Evolutionary conservation across 768 basidiomycete genomes (phyloP).

Genomic region (Xerocomellus chrysenteron): DNA sequence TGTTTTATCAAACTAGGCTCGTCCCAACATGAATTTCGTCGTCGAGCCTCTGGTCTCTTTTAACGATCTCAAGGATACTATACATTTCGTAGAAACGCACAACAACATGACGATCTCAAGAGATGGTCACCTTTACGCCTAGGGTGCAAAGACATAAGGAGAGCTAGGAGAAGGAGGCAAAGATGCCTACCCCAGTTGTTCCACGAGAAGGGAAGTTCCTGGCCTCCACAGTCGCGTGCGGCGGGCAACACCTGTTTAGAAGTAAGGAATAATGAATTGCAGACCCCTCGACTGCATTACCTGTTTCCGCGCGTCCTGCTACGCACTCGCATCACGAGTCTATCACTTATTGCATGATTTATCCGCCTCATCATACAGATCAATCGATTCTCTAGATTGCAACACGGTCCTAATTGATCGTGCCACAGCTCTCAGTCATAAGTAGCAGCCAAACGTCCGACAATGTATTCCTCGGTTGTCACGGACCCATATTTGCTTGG

Average conservation of each 20-base stretch:
- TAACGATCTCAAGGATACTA: conserved; percentile 60
- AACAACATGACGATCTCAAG: conserved; percentile 70
- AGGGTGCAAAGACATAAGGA: conserved; percentile 78
- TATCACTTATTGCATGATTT: conserved; percentile 9
- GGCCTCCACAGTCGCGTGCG: conserved; percentile 56
- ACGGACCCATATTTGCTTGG: conserved; percentile 73
- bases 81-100: conserved; percentile 72
- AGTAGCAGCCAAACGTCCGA: conserved; percentile 63
- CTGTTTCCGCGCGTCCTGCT: conserved; percentile 13
- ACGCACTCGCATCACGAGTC: conserved; percentile 19
- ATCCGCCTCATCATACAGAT: neutral
- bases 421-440: conserved; percentile 33
- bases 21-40: conserved; percentile 56
- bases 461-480: conserved; percentile 74
- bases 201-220: conserved; percentile 67
- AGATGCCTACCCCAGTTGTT: conserved; percentile 65
- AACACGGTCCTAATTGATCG: neutral
- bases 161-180: conserved; percentile 68
- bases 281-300: conserved; percentile 10
- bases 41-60: conserved; percentile 65
- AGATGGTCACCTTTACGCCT: conserved; percentile 67
- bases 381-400: conserved; percentile 8
- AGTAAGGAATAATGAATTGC: conserved; percentile 44
- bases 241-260: conserved; percentile 76
- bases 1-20: conserved; percentile 33